phyloP scores from a whole-genome alignment of 805 yeast species.

The Kregervanrija pseudodelftensis region DNA sequence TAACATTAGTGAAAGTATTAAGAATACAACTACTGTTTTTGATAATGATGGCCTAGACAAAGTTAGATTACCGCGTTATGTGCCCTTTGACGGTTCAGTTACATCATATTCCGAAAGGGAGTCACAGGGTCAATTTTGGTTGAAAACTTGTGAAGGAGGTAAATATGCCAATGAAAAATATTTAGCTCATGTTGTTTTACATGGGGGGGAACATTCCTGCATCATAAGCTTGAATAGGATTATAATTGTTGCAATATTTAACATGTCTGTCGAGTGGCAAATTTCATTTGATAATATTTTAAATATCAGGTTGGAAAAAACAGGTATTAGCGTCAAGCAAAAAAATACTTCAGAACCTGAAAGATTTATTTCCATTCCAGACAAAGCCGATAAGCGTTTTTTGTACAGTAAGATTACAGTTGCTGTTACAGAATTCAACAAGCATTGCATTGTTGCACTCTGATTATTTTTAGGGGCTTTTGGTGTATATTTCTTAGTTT shows the following conservation, averaged over 20 bases:
- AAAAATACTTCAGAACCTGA: slow-evolving; percentile 33
- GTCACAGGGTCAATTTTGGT: slow-evolving; percentile 92
- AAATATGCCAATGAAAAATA: slow-evolving; percentile 63
- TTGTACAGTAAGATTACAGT: slow-evolving; percentile 66
- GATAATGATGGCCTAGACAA: slow-evolving; percentile 72
- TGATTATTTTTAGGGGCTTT: slow-evolving; percentile 2
- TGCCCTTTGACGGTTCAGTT: slow-evolving; percentile 66
- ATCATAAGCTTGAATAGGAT: slow-evolving; percentile 69
- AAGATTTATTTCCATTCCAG: slow-evolving; percentile 71
- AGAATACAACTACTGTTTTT: slow-evolving; percentile 85
- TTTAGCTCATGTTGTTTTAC: slow-evolving; percentile 76
- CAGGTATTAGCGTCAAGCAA: slow-evolving; percentile 68
- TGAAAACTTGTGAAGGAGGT: slow-evolving; percentile 80
- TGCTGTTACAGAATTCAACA: slow-evolving; percentile 78
- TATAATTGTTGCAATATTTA: slow-evolving; percentile 56
- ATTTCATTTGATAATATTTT: slow-evolving; percentile 57
- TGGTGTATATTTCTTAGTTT: neutral
- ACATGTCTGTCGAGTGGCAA: slow-evolving; percentile 63
- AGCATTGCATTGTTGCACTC: slow-evolving; percentile 29
- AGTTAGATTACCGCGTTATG: slow-evolving; percentile 74
- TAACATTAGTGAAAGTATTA: slow-evolving; percentile 88
- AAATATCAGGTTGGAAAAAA: slow-evolving; percentile 66
- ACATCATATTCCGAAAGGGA: slow-evolving; percentile 71
- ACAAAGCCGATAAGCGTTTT: slow-evolving; percentile 51
- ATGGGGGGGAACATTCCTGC: slow-evolving; percentile 74